These are phyloP conservation scores for Populus deltoides DNA, from an alignment of 345 rosid genomes.

Conservation along the genomic window DNA sequence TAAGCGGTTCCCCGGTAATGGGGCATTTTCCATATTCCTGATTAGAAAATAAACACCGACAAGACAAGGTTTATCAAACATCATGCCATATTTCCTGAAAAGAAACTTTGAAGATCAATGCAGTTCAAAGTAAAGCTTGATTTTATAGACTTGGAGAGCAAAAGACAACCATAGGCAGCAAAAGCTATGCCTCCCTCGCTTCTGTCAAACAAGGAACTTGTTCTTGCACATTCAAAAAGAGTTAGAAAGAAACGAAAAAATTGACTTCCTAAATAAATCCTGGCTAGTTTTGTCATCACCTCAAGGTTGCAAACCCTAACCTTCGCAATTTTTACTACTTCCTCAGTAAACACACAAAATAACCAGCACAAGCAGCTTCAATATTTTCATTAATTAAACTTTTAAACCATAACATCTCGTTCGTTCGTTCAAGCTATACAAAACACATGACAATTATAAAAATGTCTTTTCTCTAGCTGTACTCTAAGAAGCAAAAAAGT, in stretches of 20 bases:
- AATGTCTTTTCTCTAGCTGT: background rate
- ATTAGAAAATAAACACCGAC: background rate
- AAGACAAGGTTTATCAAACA: constrained; percentile 2
- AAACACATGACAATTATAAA: background rate
- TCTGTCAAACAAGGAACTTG: background rate
- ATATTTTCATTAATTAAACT: background rate
- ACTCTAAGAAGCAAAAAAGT: background rate
- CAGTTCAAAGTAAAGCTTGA: background rate
- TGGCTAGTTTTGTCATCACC: too few relatives aligned
- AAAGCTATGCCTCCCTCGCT: background rate
- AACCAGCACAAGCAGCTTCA: background rate
- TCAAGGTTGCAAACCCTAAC: background rate
- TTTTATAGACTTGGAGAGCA: background rate
- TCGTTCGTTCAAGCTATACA: background rate
- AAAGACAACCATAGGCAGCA: background rate
- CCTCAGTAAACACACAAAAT: background rate
- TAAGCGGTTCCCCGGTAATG: constrained; percentile 69
- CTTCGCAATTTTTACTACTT: background rate
- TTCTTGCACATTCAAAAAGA: background rate
- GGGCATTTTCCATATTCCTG: constrained; percentile 96
- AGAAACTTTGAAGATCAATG: background rate
- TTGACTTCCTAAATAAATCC: background rate
- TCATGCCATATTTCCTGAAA: background rate
- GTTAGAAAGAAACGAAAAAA: background rate
- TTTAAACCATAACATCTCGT: background rate